These are phyloP conservation scores for Calonectria fujianensis DNA, from an alignment of 2,329 filamentous ascomycete genomes.

Conservation along the genomic window DNA sequence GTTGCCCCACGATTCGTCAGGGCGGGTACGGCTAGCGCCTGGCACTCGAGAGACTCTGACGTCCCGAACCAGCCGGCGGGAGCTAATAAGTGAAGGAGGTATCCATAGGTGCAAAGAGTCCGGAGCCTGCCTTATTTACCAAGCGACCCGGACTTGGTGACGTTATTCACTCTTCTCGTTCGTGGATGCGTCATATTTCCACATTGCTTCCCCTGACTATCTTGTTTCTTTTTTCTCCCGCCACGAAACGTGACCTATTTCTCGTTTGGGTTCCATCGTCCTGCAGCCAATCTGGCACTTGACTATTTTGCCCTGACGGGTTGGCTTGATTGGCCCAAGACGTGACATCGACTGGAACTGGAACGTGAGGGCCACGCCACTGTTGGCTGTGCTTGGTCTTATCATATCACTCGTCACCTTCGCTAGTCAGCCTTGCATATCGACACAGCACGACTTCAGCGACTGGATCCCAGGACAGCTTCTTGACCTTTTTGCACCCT, in stretches of 20 bases:
- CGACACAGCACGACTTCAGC: conserved; percentile 9
- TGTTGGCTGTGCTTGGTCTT: conserved; percentile 9
- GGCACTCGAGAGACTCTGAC: not conserved
- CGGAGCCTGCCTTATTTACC: not conserved
- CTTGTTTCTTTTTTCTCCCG: not conserved
- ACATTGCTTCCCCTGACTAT: conserved; percentile 11
- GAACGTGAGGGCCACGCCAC: conserved; percentile 14
- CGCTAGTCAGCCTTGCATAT: conserved; percentile 27
- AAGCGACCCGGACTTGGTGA: conserved; percentile 10
- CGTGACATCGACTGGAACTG: conserved; percentile 1
- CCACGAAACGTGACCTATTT: conserved; percentile 11
- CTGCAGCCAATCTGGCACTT: conserved; percentile 15
- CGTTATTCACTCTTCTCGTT: conserved; percentile 14
- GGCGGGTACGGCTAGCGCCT: not conserved
- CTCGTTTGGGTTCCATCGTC: conserved; percentile 7
- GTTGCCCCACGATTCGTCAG: conserved; percentile 14
- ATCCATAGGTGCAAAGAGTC: not conserved
- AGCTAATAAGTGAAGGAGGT: conserved; percentile 20
- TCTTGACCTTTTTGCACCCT: not conserved
- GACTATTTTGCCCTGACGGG: not conserved
- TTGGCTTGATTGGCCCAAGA: conserved; percentile 10
- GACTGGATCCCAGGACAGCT: not conserved
- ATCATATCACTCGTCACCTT: conserved; percentile 24
- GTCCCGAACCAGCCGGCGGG: conserved; percentile 27
- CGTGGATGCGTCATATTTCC: conserved; percentile 2